Evolutionary conservation across 2,329 filamentous ascomycete species (phyloP).

Genomic region (Orbilia blumenaviensis): DNA sequence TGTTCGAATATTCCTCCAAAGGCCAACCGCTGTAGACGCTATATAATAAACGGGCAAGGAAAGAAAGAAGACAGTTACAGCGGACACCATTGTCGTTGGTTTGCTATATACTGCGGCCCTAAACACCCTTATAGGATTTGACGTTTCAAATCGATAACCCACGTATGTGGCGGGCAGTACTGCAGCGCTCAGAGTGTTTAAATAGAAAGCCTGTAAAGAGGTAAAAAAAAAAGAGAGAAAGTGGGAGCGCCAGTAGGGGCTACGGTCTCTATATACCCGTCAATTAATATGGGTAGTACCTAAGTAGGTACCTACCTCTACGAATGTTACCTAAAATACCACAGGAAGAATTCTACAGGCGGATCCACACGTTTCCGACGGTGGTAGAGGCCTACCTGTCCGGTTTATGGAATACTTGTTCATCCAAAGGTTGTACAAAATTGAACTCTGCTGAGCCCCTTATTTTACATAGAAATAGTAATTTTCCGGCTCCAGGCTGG

Average conservation of each 20-base stretch:
- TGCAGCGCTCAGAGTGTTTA: neutral
- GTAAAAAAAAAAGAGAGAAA: too few species aligned
- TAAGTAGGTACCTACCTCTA: neutral
- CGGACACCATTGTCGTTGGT: constrained; percentile 24
- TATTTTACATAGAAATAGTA: neutral
- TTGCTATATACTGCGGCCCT: neutral
- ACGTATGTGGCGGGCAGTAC: neutral
- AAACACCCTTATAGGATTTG: neutral
- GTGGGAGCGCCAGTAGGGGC: neutral
- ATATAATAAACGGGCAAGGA: constrained; percentile 42
- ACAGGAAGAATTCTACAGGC: constrained; percentile 2
- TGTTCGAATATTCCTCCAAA: constrained; percentile 53
- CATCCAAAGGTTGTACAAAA: too few species aligned
- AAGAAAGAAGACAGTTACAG: constrained; percentile 11
- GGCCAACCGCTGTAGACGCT: constrained; percentile 55
- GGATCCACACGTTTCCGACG: constrained; percentile 14
- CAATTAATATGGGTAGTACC: neutral
- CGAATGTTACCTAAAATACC: constrained; percentile 13
- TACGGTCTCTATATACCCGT: constrained; percentile 5
- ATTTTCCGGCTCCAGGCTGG: too few species aligned
- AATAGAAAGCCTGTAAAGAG: neutral
- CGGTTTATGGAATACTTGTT: too few species aligned
- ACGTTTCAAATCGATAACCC: neutral
- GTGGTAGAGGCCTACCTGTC: constrained; percentile 16
- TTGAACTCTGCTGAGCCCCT: neutral